phyloP scores from a whole-genome alignment of 805 yeast genomes.

The Cyberlindnera xishuangbannaensis region DNA sequence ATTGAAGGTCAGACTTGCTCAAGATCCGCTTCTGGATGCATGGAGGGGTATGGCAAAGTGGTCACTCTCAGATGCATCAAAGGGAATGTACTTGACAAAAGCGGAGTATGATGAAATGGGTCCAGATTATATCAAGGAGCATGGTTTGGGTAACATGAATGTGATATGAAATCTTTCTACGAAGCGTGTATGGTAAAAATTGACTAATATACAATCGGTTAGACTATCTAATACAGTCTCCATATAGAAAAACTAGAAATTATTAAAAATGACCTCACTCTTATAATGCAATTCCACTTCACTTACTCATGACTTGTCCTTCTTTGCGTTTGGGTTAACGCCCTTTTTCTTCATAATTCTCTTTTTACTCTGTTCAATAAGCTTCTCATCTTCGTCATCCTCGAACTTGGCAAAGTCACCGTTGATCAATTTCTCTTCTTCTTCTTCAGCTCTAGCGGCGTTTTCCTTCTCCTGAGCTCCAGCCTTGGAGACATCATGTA shows the following conservation, averaged over 20 bases:
- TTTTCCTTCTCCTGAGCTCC: slow-evolving; percentile 85
- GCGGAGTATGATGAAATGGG: slow-evolving; percentile 87
- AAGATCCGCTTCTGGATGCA: slow-evolving; percentile 69
- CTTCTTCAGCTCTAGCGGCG: slow-evolving; percentile 74
- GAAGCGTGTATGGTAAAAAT: not conserved
- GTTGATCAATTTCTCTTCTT: slow-evolving; percentile 71
- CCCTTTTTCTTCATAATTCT: slow-evolving; percentile 64
- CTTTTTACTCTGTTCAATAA: slow-evolving; percentile 65
- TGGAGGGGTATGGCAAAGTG: slow-evolving; percentile 95
- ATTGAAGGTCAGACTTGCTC: slow-evolving; percentile 55
- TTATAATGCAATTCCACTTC: too few species aligned
- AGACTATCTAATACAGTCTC: too few species aligned
- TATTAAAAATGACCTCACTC: too few species aligned
- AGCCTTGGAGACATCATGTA: slow-evolving; percentile 78
- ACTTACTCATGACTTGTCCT: slow-evolving; percentile 22
- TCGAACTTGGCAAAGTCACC: slow-evolving; percentile 84
- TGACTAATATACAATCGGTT: slow-evolving; percentile 1
- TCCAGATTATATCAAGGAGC: slow-evolving; percentile 82
- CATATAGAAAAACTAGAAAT: too few species aligned
- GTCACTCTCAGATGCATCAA: slow-evolving; percentile 45
- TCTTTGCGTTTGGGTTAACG: slow-evolving; percentile 49
- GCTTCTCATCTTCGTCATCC: slow-evolving; percentile 64
- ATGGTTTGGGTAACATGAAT: slow-evolving; percentile 59
- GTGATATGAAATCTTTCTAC: too few species aligned
- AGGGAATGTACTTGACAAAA: slow-evolving; percentile 49